Evolutionary conservation across 768 basidiomycete genomes (phyloP).

Genomic region (Tricholoma sp.): DNA sequence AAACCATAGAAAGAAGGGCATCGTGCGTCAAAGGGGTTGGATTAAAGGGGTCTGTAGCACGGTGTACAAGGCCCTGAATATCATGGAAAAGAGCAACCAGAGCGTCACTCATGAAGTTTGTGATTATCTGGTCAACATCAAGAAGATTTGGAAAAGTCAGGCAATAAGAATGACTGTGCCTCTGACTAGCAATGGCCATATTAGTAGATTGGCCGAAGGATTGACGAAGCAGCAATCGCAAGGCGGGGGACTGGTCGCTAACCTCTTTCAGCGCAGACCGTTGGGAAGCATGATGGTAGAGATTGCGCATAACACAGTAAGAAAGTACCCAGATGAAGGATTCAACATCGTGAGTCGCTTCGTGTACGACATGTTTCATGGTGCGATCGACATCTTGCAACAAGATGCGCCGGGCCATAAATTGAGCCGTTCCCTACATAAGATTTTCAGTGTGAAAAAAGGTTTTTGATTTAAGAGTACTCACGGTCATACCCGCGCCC

Average conservation of each 20-base stretch:
- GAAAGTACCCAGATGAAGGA: conserved; percentile 3
- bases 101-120: neutral
- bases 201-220: too few relatives aligned
- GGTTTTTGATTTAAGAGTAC: too few relatives aligned
- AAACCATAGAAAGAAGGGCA: neutral
- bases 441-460: neutral
- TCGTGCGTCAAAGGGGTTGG: neutral
- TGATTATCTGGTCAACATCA: too few relatives aligned
- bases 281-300: neutral
- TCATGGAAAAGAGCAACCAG: neutral
- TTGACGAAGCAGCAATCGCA: too few relatives aligned
- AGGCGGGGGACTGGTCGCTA: too few relatives aligned
- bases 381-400: neutral
- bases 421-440: neutral
- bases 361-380: neutral
- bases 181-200: too few relatives aligned
- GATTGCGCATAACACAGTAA: neutral
- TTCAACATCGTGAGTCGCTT: conserved; percentile 2
- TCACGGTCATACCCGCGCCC: neutral
- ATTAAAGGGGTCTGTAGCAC: neutral
- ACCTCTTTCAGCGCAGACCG: neutral
- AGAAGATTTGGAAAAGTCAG: too few relatives aligned
- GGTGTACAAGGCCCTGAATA: neutral
- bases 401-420: neutral
- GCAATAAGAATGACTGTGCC: too few relatives aligned